Conservation (phyloP, 2,329 filamentous ascomycete species). For the Tolypocladium album region DNA sequence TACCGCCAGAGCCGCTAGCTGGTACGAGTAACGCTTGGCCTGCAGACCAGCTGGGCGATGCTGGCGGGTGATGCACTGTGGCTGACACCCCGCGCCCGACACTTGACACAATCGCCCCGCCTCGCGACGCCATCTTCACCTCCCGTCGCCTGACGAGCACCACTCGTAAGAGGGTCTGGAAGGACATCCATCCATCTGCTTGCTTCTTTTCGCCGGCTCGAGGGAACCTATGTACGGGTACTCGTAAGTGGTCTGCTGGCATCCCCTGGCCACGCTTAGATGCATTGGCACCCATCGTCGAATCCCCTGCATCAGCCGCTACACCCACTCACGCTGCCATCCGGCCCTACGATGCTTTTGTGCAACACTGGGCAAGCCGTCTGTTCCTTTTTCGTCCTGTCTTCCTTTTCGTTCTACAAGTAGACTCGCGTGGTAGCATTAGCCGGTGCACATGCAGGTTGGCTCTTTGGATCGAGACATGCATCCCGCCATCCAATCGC, state of each 20-base stretch:
- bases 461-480: not conserved
- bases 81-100: not conserved
- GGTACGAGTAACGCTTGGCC: not conserved
- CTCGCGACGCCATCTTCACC: not conserved
- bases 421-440: not conserved
- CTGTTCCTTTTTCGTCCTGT: not conserved
- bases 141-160: not conserved
- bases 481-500: not conserved
- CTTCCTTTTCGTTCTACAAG: not conserved
- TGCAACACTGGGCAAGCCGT: not conserved
- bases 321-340: not conserved
- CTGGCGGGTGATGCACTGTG: not conserved
- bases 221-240: not conserved
- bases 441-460: not conserved
- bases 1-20: not conserved
- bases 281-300: not conserved
- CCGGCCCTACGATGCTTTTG: not conserved
- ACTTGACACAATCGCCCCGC: not conserved
- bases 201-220: not conserved
- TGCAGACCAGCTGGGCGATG: not conserved
- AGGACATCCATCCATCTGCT: not conserved
- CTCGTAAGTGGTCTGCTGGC: not conserved
- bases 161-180: too few relatives aligned
- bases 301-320: not conserved
- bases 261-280: not conserved